Evolutionary conservation across 257 asterid species (phyloP).

Genomic region (Pogostemon cablin): DNA sequence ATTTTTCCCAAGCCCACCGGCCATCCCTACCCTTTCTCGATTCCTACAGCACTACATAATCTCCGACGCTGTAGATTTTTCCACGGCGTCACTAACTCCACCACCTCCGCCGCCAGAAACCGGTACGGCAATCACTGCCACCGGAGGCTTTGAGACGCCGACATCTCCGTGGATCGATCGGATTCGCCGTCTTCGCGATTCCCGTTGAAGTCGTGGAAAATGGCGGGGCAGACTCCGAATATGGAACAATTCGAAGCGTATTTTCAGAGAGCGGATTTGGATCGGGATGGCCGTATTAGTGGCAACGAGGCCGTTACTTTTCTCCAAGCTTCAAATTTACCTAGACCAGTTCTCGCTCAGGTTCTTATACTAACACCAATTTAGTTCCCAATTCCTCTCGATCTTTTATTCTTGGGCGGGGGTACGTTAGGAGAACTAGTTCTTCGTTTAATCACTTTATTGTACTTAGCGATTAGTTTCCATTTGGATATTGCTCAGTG

Average conservation of each 20-base stretch:
- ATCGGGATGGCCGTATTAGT: conserved; percentile 94
- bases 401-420: background rate
- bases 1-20: conserved; percentile 31
- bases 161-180: conserved; percentile 37
- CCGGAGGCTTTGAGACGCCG: conserved; percentile 27
- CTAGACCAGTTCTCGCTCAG: conserved; percentile 92
- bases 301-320: conserved; percentile 86
- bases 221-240: conserved; percentile 54
- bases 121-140: conserved; percentile 11
- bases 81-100: conserved; percentile 31
- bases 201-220: conserved; percentile 28
- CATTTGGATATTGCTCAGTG: conserved; percentile 24
- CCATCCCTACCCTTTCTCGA: conserved; percentile 36
- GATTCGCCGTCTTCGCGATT: conserved; percentile 37
- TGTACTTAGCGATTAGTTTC: conserved; percentile 17
- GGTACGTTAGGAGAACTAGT: conserved; percentile 8
- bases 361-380: conserved; percentile 35
- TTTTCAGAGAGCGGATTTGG: conserved; percentile 88
- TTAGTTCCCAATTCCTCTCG: conserved; percentile 5
- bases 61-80: conserved; percentile 37
- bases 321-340: conserved; percentile 74
- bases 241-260: conserved; percentile 79
- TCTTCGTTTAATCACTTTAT: conserved; percentile 10
- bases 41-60: conserved; percentile 32
- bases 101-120: conserved; percentile 11